Conservation (phyloP, 2,329 filamentous ascomycete genomes). For the Fusarium metavorans region DNA sequence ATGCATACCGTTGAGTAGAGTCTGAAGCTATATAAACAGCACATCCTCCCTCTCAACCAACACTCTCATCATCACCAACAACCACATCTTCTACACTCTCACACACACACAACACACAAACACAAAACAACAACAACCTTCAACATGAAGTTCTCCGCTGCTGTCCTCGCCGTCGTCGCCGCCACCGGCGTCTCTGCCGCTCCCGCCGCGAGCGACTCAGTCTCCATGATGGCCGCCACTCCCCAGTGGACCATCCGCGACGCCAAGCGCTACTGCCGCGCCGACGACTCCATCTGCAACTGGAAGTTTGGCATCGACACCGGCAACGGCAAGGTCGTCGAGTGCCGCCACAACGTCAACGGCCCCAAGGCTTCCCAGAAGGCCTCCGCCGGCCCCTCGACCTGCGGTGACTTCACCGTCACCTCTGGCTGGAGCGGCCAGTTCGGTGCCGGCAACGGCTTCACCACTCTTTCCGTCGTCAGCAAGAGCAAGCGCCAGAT, state of each 20-base stretch:
- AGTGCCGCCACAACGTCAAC: constrained; percentile 48
- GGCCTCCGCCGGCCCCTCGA: constrained; percentile 53
- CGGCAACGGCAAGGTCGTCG: constrained; percentile 53
- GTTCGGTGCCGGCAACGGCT: constrained; percentile 64
- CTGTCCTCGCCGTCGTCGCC: constrained; percentile 52
- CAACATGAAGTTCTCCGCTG: constrained; percentile 59
- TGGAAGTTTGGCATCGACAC: constrained; percentile 60
- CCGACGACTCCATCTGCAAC: constrained; percentile 54
- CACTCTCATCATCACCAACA: constrained; percentile 18
- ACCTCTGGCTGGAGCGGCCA: constrained; percentile 67
- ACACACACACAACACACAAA: constrained; percentile 4
- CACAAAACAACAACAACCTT: constrained; percentile 26
- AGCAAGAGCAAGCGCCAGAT: constrained; percentile 59
- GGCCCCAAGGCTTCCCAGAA: constrained; percentile 49
- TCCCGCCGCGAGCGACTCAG: constrained; percentile 40
- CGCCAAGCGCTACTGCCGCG: constrained; percentile 56
- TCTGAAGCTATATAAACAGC: constrained; percentile 30
- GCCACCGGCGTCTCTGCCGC: constrained; percentile 53
- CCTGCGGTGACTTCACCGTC: constrained; percentile 63
- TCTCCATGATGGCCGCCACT: constrained; percentile 55
- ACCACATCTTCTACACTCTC: constrained; percentile 13
- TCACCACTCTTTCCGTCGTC: constrained; percentile 65
- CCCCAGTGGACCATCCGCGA: constrained; percentile 58
- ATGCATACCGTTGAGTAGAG: background rate
- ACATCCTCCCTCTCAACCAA: background rate